phyloP scores from a whole-genome alignment of 164 flowering plant genomes.

The Annona squamosa region DNA sequence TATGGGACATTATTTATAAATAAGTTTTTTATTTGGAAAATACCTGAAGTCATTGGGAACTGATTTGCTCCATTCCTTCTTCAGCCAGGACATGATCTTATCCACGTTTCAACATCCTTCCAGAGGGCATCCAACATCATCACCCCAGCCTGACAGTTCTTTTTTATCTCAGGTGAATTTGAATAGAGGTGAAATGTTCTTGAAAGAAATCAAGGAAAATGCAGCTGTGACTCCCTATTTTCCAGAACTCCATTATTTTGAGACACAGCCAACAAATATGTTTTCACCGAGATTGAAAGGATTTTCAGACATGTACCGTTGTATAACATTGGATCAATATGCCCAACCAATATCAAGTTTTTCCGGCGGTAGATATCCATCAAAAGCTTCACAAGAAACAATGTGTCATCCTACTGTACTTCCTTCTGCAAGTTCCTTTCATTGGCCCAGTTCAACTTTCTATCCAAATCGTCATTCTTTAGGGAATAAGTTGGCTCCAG shows the following conservation, averaged over 20 bases:
- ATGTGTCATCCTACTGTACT: neutral
- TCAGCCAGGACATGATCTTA: conserved; percentile 24
- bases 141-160: conserved; percentile 39
- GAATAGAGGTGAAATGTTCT: conserved; percentile 14
- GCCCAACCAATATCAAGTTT: conserved; percentile 17
- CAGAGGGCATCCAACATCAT: conserved; percentile 25
- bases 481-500: conserved; percentile 18
- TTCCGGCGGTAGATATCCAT: conserved; percentile 22
- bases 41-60: neutral
- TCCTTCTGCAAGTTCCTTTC: conserved; percentile 19
- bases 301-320: conserved; percentile 14
- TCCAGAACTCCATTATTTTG: conserved; percentile 14
- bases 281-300: conserved; percentile 22
- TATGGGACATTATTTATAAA: neutral
- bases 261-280: conserved; percentile 9
- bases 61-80: neutral
- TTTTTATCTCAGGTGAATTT: conserved; percentile 20
- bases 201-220: conserved; percentile 16
- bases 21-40: neutral
- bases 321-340: conserved; percentile 18
- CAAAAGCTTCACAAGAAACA: conserved; percentile 19
- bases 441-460: conserved; percentile 38
- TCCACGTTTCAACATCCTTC: conserved; percentile 22
- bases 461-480: conserved; percentile 28
- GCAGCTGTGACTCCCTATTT: conserved; percentile 14